Evolutionary conservation across 176 grass and related monocot genomes (phyloP).

Genomic region (Urochloa ruziziensis): DNA sequence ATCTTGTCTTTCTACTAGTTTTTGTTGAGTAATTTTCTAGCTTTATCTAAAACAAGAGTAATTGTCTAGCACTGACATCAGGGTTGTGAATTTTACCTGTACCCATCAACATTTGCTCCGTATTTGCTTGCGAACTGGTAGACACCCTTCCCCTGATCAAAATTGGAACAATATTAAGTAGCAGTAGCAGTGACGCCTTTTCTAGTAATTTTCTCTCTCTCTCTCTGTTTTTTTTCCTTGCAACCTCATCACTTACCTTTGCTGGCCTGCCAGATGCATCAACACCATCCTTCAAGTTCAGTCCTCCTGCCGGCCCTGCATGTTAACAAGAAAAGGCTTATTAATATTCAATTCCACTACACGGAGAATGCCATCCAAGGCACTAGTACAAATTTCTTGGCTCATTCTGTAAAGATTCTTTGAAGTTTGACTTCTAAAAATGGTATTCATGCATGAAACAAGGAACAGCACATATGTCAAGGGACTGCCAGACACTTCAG

Average conservation of each 20-base stretch:
- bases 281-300: conserved; percentile 41
- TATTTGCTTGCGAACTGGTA: conserved; percentile 84
- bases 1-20: background rate
- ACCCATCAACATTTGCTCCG: conserved; percentile 84
- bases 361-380: background rate
- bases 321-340: background rate
- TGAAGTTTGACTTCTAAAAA: background rate
- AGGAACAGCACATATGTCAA: background rate
- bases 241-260: conserved; percentile 37
- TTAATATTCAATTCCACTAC: background rate
- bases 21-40: background rate
- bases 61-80: background rate
- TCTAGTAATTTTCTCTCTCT: background rate
- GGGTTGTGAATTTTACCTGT: conserved; percentile 35
- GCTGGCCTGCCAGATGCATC: conserved; percentile 63
- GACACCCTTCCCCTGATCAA: conserved; percentile 64
- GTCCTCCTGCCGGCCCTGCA: conserved; percentile 52
- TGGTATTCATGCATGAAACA: background rate
- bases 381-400: background rate
- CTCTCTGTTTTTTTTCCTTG: background rate
- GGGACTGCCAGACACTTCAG: background rate
- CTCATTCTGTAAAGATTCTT: background rate
- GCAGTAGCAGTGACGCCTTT: background rate
- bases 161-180: conserved; percentile 14
- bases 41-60: too few relatives aligned